Evolutionary conservation across 1,284 basidiomycete genomes (phyloP).

Genomic region (Apiotrichum gamsii): DNA sequence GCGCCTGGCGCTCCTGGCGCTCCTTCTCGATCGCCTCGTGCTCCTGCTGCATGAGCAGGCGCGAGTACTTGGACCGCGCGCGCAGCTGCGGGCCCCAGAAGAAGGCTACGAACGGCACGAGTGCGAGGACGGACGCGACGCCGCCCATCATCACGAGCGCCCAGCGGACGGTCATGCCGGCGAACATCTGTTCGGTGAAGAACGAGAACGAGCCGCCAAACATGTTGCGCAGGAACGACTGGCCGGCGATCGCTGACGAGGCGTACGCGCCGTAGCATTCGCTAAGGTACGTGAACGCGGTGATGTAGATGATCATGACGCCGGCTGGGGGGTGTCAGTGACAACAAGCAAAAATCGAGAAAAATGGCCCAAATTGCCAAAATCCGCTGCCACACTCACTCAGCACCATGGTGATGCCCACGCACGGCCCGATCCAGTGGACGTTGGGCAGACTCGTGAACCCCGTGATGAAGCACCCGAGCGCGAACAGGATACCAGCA

Average conservation of each 20-base stretch:
- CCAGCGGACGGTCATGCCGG: conserved; percentile 13
- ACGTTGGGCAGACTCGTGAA: conserved; percentile 34
- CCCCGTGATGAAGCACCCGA: conserved; percentile 55
- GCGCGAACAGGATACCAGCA: conserved; percentile 59
- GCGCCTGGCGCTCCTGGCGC: conserved; percentile 4
- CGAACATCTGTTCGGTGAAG: conserved; percentile 18
- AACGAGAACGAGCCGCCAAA: conserved; percentile 13
- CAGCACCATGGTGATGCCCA: not conserved
- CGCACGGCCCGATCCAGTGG: conserved; percentile 30
- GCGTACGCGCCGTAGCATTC: conserved; percentile 20
- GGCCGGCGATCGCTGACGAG: conserved; percentile 11
- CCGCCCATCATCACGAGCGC: conserved; percentile 15
- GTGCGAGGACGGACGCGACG: conserved; percentile 19
- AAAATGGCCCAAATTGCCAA: not conserved
- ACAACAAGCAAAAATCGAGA: not conserved
- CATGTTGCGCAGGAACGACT: conserved; percentile 15
- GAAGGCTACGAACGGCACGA: conserved; percentile 40
- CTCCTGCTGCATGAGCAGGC: conserved; percentile 38
- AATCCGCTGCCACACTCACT: not conserved
- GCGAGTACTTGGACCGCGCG: conserved; percentile 29
- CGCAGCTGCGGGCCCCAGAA: conserved; percentile 38
- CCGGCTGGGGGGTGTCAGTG: conserved; percentile 3
- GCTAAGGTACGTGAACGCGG: conserved; percentile 3
- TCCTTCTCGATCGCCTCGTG: conserved; percentile 29
- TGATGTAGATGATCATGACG: conserved; percentile 13